These are phyloP conservation scores for Naumovozyma baii DNA, from an alignment of 805 yeast genomes.

Conservation along the genomic window DNA sequence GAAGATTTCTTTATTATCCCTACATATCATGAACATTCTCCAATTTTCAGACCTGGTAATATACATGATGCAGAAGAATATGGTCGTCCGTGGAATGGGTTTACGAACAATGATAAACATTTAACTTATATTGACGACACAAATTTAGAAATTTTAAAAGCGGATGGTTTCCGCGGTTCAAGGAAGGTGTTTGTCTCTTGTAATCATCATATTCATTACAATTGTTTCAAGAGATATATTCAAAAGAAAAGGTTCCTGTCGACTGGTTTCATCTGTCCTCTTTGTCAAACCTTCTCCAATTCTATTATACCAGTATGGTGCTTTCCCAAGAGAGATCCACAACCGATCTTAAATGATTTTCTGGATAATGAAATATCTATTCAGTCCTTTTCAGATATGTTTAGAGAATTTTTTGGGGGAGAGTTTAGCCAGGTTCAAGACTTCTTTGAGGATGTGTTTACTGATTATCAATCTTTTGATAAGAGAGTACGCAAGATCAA, in stretches of 20 bases:
- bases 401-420: conserved; percentile 10
- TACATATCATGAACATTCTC: conserved; percentile 37
- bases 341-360: conserved; percentile 5
- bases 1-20: conserved; percentile 52
- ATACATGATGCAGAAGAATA: conserved; percentile 23
- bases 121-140: conserved; percentile 16
- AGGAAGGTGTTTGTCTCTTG: conserved; percentile 59
- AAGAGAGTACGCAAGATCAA: conserved; percentile 9
- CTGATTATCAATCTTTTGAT: conserved; percentile 19
- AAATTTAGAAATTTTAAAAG: conserved; percentile 11
- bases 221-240: conserved; percentile 63
- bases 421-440: conserved; percentile 11
- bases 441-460: conserved; percentile 12
- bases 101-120: conserved; percentile 19
- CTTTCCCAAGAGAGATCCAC: conserved; percentile 8
- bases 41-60: conserved; percentile 38
- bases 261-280: conserved; percentile 79
- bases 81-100: conserved; percentile 24
- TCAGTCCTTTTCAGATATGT: conserved; percentile 5
- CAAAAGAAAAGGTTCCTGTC: conserved; percentile 48
- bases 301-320: conserved; percentile 24
- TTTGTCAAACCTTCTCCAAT: conserved; percentile 66
- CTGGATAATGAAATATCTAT: conserved; percentile 6
- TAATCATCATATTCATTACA: conserved; percentile 86
- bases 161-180: conserved; percentile 5